Conservation (phyloP, 345 rosid genomes). For the Cardiospermum halicacabum region DNA sequence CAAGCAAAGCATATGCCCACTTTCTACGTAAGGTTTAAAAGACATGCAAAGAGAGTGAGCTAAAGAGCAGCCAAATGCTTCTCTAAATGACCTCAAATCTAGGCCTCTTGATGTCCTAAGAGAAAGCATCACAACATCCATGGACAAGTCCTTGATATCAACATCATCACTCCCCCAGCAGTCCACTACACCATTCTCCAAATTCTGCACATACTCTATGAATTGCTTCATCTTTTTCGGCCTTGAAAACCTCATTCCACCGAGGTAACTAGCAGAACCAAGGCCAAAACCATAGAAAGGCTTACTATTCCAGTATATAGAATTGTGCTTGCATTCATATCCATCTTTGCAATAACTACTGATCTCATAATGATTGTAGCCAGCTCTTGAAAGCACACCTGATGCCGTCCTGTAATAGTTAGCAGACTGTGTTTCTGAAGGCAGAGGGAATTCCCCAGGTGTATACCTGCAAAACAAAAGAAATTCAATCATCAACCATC, state of each 20-base stretch:
- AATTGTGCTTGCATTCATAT: slow-evolving; percentile 77
- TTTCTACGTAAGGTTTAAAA: slow-evolving; percentile 57
- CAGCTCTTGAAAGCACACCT: slow-evolving; percentile 51
- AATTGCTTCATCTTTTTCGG: slow-evolving; percentile 79
- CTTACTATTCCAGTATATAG: slow-evolving; percentile 75
- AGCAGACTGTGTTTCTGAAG: slow-evolving; percentile 77
- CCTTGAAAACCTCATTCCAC: slow-evolving; percentile 84
- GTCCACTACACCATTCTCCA: slow-evolving; percentile 50
- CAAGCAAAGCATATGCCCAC: slow-evolving; percentile 71
- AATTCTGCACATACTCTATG: slow-evolving; percentile 46
- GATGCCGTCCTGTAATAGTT: slow-evolving; percentile 73
- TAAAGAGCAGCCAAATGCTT: slow-evolving; percentile 59
- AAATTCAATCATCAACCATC: background rate
- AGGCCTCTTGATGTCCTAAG: slow-evolving; percentile 81
- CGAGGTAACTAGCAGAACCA: slow-evolving; percentile 86
- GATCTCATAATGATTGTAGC: slow-evolving; percentile 79
- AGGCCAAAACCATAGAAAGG: slow-evolving; percentile 88
- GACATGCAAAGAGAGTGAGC: slow-evolving; percentile 48
- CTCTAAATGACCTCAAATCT: slow-evolving; percentile 50
- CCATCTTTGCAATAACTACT: slow-evolving; percentile 69
- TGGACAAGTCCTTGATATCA: slow-evolving; percentile 63
- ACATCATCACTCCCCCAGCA: slow-evolving; percentile 24
- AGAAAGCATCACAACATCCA: slow-evolving; percentile 82
- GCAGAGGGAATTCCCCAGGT: slow-evolving; percentile 89
- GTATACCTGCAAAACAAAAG: slow-evolving; percentile 53